Evolutionary conservation across 2,329 filamentous ascomycete genomes (phyloP).

Genomic region (Mariannaea elegans): DNA sequence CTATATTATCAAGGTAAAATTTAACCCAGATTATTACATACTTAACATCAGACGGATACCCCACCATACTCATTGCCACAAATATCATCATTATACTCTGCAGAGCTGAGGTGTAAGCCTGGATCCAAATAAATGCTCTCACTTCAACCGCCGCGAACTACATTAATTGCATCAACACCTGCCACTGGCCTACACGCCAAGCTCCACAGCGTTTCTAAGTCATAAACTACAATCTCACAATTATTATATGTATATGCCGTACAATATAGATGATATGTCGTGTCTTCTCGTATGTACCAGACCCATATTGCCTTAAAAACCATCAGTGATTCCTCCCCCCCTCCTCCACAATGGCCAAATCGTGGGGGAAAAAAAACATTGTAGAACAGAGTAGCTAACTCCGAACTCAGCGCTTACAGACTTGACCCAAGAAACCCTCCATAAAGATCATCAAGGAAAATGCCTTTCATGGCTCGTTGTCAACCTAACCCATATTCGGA

Average conservation of each 20-base stretch:
- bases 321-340: slow-evolving; percentile 27
- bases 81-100: too few relatives aligned
- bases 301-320: slow-evolving; percentile 33
- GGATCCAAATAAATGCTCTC: too few relatives aligned
- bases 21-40: too few relatives aligned
- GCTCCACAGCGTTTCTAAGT: not conserved
- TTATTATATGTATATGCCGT: slow-evolving; percentile 25
- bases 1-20: too few relatives aligned
- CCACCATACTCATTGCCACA: too few relatives aligned
- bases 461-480: slow-evolving; percentile 17
- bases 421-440: slow-evolving; percentile 25
- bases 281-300: slow-evolving; percentile 30
- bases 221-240: slow-evolving; percentile 5
- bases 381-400: slow-evolving; percentile 35
- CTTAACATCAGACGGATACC: too few relatives aligned
- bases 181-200: not conserved
- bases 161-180: too few relatives aligned
- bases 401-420: slow-evolving; percentile 37
- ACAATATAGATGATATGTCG: slow-evolving; percentile 35
- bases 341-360: slow-evolving; percentile 24
- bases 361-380: slow-evolving; percentile 27
- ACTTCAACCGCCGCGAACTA: too few relatives aligned
- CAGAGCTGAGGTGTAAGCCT: too few relatives aligned
- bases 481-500: not conserved
- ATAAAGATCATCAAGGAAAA: slow-evolving; percentile 24